A percentile compares a stretch with the other conserved stretches of the same genome.
Conservation (phyloP, 306 rosid genomes). For the Psophocarpus tetragonolobus region DNA sequence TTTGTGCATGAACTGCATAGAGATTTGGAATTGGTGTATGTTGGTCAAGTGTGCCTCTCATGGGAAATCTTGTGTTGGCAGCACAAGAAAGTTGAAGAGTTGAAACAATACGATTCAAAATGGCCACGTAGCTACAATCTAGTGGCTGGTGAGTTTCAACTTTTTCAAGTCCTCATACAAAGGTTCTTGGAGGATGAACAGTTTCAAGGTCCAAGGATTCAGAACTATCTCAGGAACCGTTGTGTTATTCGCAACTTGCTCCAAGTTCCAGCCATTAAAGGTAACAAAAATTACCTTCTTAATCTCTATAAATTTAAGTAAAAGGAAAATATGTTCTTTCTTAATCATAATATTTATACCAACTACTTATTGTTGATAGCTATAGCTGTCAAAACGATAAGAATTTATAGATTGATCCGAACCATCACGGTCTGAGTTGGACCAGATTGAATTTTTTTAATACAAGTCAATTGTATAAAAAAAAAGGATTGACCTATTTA, state of each 20-base stretch:
- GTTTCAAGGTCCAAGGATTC: conserved; percentile 69
- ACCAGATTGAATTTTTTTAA: no score
- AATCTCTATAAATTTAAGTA: no score
- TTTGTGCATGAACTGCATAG: conserved; percentile 53
- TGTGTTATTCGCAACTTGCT: conserved; percentile 57
- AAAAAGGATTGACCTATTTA: no score
- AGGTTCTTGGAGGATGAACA: conserved; percentile 71
- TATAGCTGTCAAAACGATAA: no score
- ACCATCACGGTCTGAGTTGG: no score
- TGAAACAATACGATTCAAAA: conserved; percentile 42
- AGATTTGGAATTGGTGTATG: conserved; percentile 75
- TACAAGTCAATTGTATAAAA: no score
- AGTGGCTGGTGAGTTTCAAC: conserved; percentile 71
- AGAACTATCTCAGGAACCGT: conserved; percentile 58
- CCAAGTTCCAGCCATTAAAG: conserved; percentile 67
- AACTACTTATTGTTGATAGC: no score
- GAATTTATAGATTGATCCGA: no score
- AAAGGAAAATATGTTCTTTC: no score
- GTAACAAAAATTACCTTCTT: conserved; percentile 28
- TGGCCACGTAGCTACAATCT: conserved; percentile 48
- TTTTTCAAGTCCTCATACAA: conserved; percentile 61
- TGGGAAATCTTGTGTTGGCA: conserved; percentile 92
- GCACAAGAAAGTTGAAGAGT: conserved; percentile 51
- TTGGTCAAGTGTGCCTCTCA: conserved; percentile 78
- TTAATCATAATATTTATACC: no score